Base-by-base conservation (phyloP, 2,329 filamentous ascomycete genomes). In the Zymoseptoria pseudotritici region DNA sequence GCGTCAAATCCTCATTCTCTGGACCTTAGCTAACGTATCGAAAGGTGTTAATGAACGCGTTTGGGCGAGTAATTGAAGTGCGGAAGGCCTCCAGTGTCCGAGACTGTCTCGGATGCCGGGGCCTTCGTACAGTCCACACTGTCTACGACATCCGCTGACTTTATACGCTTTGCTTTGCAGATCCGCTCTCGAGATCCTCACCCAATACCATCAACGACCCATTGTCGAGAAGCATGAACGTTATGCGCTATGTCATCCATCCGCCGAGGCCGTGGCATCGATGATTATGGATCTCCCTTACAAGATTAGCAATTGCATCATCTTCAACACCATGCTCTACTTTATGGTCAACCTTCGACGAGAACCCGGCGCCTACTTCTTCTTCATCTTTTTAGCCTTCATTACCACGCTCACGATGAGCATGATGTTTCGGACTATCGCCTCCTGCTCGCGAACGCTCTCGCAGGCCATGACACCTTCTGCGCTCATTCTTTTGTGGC, bases 181-280 rank as follows among this genome's bases (percentile, higher is more conserved):
- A 63, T 88, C 85, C 71, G 88, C 88, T 58, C 82, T 94, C 49
- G 90, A 94, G 80, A 94, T 96, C 71, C 75, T 94, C 36, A 91
- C 89, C 0, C 81, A 96, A 4, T 97, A 94, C 71, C 84, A 89
- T 2, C 91, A 96, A 82, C 87, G 92, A 46, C 88, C 89, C 1
- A 96, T 96, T 68, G 90, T 97, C 61, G 91, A 96, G 72, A 96
- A 96, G 73, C 92, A 97, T 68, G 78, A 82, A 58, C 85, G 88
- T 60, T 96, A 96, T 72, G 91, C 91, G 19, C 81, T 96, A 19
- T 96, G 96, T 69, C 92, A 96, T 69, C 91, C 92, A 0, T 91
- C 88, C 9, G 88, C 91, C 17, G 91, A 97, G 79, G 90, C 91
- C n/a, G 81, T 90, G 61, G 85, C 89, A 0, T 94, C 89, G 9